Evolutionary conservation across 2,329 filamentous ascomycete genomes (phyloP).

Genomic region (Talaromyces sp.): DNA sequence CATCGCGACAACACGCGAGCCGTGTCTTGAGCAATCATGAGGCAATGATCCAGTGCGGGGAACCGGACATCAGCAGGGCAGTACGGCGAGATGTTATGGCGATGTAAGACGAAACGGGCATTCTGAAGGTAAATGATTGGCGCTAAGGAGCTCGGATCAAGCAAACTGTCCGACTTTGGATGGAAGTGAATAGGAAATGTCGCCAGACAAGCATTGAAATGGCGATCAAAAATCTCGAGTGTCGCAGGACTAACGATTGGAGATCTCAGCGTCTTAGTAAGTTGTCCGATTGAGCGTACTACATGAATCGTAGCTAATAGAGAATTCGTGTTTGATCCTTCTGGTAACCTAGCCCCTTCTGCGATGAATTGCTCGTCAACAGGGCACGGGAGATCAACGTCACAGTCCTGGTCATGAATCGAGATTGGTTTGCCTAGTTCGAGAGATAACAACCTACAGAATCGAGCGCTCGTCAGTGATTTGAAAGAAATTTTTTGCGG

Average conservation of each 20-base stretch:
- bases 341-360: constrained; percentile 45
- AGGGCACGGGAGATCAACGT: constrained; percentile 72
- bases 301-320: constrained; percentile 78
- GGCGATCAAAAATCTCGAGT: constrained; percentile 73
- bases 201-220: constrained; percentile 71
- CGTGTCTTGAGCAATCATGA: constrained; percentile 71
- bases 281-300: constrained; percentile 68
- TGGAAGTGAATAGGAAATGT: constrained; percentile 74
- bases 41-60: constrained; percentile 73
- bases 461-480: not conserved
- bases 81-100: constrained; percentile 76
- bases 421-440: constrained; percentile 76
- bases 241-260: constrained; percentile 63
- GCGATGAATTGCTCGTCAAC: constrained; percentile 68
- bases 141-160: constrained; percentile 71
- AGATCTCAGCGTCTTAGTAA: constrained; percentile 68
- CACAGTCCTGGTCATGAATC: constrained; percentile 85
- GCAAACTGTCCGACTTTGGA: constrained; percentile 59
- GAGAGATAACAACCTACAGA: constrained; percentile 62
- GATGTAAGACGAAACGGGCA: constrained; percentile 77
- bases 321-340: constrained; percentile 60
- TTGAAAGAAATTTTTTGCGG: too few relatives aligned
- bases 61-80: constrained; percentile 63
- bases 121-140: constrained; percentile 77
- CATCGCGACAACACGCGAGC: constrained; percentile 68